Percentiles rank a stretch among this genome's conserved stretches.
Evolutionary conservation across 2,329 filamentous ascomycete species (phyloP).

Genomic region (Arthrobotrys musiformis): DNA sequence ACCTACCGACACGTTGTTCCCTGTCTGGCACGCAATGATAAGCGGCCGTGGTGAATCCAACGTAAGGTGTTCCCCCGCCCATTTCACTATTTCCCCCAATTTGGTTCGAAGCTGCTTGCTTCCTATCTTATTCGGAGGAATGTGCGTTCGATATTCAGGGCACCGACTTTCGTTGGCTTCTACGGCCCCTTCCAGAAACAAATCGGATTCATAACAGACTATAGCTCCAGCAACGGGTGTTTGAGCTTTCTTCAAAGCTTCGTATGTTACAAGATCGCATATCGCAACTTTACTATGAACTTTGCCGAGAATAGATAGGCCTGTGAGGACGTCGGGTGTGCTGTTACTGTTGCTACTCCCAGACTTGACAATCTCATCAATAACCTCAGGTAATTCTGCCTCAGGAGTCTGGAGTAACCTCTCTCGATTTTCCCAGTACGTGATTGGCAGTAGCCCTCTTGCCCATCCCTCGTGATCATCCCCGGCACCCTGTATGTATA

Average conservation of each 20-base stretch:
- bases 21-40: slow-evolving; percentile 78
- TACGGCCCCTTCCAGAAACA: slow-evolving; percentile 59
- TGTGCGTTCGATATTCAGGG: slow-evolving; percentile 58
- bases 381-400: slow-evolving; percentile 70
- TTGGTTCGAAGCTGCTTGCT: slow-evolving; percentile 82
- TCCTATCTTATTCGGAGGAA: slow-evolving; percentile 79
- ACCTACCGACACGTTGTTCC: slow-evolving; percentile 83
- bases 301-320: slow-evolving; percentile 28
- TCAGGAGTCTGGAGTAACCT: slow-evolving; percentile 73
- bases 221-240: slow-evolving; percentile 41
- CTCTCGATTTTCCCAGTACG: slow-evolving; percentile 81
- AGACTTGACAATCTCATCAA: slow-evolving; percentile 64
- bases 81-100: slow-evolving; percentile 72
- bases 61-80: slow-evolving; percentile 64
- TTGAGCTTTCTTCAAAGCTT: slow-evolving; percentile 29
- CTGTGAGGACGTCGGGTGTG: slow-evolving; percentile 58
- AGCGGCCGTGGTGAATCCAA: slow-evolving; percentile 59
- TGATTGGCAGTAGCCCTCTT: slow-evolving; percentile 74
- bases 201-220: slow-evolving; percentile 46
- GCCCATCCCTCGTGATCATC: slow-evolving; percentile 97
- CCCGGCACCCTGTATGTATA: slow-evolving; percentile 92
- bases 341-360: slow-evolving; percentile 59
- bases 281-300: slow-evolving; percentile 30
- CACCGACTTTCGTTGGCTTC: slow-evolving; percentile 66
- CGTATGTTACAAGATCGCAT: slow-evolving; percentile 42